These are phyloP conservation scores for Pisolithus orientalis DNA, from an alignment of 768 basidiomycete genomes.

Conservation along the genomic window DNA sequence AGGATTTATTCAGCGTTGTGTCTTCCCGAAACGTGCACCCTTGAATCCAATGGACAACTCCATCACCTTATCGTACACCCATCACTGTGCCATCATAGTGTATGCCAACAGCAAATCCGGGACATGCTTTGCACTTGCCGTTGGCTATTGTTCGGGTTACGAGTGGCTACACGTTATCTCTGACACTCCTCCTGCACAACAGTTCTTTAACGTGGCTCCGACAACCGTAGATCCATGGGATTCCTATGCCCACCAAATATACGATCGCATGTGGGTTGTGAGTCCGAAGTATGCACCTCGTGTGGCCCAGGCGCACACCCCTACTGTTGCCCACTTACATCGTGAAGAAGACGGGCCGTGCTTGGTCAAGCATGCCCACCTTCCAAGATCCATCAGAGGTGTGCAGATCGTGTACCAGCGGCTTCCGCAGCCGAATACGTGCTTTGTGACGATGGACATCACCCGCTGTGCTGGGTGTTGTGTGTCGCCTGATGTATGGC, in stretches of 20 bases:
- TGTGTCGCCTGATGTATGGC: neutral
- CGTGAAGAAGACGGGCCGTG: neutral
- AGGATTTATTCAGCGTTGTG: neutral
- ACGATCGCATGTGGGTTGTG: neutral
- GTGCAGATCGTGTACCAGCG: neutral
- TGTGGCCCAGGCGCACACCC: neutral
- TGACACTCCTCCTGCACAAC: neutral
- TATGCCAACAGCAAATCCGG: neutral
- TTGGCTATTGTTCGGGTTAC: neutral
- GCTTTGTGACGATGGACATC: neutral
- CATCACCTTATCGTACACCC: neutral
- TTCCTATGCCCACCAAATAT: neutral
- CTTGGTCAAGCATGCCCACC: conserved; percentile 1
- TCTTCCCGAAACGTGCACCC: neutral
- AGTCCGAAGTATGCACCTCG: neutral
- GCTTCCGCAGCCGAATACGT: neutral
- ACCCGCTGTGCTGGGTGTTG: neutral
- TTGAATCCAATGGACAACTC: neutral
- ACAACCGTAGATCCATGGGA: neutral
- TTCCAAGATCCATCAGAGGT: neutral
- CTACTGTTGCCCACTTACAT: neutral
- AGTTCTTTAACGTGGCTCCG: neutral
- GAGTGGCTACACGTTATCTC: neutral
- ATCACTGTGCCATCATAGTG: neutral
- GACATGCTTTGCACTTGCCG: neutral